Evolutionary conservation across 2,329 filamentous ascomycete species (phyloP).

Genomic region (Colletotrichum orchidophilum): DNA sequence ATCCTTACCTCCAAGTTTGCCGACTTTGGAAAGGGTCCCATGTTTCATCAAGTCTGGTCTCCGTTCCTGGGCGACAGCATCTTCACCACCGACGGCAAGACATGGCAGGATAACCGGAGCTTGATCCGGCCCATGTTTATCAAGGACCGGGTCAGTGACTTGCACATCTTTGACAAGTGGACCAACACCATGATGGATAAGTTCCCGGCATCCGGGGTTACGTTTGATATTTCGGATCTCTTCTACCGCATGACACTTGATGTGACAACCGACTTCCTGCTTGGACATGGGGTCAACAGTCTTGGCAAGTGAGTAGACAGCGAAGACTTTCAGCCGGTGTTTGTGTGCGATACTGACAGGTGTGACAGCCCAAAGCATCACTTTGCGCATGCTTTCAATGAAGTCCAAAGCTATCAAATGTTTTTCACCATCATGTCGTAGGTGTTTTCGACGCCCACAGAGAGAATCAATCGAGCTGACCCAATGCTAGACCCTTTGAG

Average conservation of each 20-base stretch:
- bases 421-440: constrained; percentile 62
- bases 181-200: constrained; percentile 65
- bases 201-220: constrained; percentile 62
- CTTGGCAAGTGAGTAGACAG: constrained; percentile 47
- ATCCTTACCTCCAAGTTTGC: constrained; percentile 63
- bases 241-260: constrained; percentile 75
- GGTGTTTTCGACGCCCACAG: constrained; percentile 20
- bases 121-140: constrained; percentile 64
- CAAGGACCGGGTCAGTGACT: constrained; percentile 56
- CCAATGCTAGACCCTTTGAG: constrained; percentile 62
- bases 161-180: constrained; percentile 69
- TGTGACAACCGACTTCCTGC: constrained; percentile 73
- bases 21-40: constrained; percentile 58
- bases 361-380: constrained; percentile 57
- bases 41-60: constrained; percentile 53
- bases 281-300: constrained; percentile 65
- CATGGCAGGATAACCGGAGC: constrained; percentile 64
- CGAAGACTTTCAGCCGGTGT: not conserved
- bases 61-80: constrained; percentile 65
- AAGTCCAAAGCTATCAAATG: constrained; percentile 75
- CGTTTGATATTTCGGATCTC: constrained; percentile 68
- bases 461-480: not conserved
- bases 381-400: constrained; percentile 76
- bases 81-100: constrained; percentile 60
- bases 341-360: constrained; percentile 31